Conservation (phyloP, 192 early-diverging fungal species). For the Martensiomyces pterosporus region DNA sequence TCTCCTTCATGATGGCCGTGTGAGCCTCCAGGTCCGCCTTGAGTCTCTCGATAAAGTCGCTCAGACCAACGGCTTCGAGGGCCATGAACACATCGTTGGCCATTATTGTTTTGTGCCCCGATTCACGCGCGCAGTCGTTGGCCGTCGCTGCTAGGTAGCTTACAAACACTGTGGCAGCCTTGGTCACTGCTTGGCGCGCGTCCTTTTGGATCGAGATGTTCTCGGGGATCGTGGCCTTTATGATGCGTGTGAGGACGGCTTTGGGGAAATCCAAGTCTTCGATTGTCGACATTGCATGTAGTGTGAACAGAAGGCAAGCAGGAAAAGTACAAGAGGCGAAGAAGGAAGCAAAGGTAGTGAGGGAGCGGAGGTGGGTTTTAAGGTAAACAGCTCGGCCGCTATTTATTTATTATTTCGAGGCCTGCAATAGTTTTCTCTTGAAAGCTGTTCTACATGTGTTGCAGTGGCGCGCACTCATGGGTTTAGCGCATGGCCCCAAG, state of each 20-base stretch:
- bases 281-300: conserved; percentile 14
- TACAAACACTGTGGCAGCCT: conserved; percentile 37
- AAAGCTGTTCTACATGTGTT: too few relatives aligned
- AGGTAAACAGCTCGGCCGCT: not conserved
- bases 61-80: conserved; percentile 35
- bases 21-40: conserved; percentile 24
- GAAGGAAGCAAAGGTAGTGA: not conserved
- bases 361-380: too few relatives aligned
- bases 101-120: conserved; percentile 43
- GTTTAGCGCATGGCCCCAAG: too few relatives aligned
- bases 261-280: conserved; percentile 46
- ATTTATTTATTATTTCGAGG: too few relatives aligned
- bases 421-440: too few relatives aligned
- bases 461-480: too few relatives aligned
- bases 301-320: too few relatives aligned
- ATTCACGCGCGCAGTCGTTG: conserved; percentile 42
- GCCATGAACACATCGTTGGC: conserved; percentile 33
- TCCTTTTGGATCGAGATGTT: conserved; percentile 45
- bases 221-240: conserved; percentile 38
- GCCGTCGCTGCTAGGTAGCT: conserved; percentile 44
- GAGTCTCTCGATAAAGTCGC: conserved; percentile 34
- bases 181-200: conserved; percentile 26
- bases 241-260: conserved; percentile 32
- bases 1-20: conserved; percentile 14
- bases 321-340: too few relatives aligned